phyloP scores from a whole-genome alignment of 2,329 filamentous ascomycete species.

The Ophiocordyceps camponoti-rufipedis region DNA sequence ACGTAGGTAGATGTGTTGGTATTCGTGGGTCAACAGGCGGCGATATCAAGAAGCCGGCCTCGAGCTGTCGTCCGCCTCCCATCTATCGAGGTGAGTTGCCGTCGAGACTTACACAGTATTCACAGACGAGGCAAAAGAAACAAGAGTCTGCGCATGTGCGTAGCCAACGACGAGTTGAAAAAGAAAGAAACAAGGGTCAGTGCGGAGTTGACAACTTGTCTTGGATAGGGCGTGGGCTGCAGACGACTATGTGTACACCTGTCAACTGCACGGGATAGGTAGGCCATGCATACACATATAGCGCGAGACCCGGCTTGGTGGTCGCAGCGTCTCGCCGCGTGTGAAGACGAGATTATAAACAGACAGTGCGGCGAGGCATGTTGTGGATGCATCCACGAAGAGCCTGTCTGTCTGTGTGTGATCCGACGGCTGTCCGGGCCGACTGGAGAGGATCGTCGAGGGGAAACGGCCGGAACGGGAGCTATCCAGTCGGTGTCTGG shows the following conservation, averaged over 20 bases:
- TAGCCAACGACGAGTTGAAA: background rate
- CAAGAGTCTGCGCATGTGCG: background rate
- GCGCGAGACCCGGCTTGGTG: background rate
- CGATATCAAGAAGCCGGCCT: too few relatives aligned
- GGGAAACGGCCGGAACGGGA: too few relatives aligned
- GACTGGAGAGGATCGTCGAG: too few relatives aligned
- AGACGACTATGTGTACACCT: background rate
- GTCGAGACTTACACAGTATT: background rate
- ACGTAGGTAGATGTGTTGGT: background rate
- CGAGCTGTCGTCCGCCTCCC: too few relatives aligned
- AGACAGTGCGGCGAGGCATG: background rate
- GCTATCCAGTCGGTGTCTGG: too few relatives aligned
- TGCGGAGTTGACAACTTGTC: background rate
- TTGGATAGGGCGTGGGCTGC: background rate
- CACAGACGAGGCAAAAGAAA: background rate
- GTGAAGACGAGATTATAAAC: background rate
- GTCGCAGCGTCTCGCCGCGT: background rate
- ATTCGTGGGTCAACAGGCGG: background rate
- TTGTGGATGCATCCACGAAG: too few relatives aligned
- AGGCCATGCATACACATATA: too few relatives aligned
- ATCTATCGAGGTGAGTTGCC: background rate
- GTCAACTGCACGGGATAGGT: too few relatives aligned
- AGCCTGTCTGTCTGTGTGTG: too few relatives aligned
- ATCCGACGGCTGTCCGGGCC: too few relatives aligned
- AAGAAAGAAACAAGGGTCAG: background rate